Evolutionary conservation across 176 grass and related monocot species (phyloP), one percentile per base, ranked within the genome.

Genomic region (Oryza rufipogon): DNA sequence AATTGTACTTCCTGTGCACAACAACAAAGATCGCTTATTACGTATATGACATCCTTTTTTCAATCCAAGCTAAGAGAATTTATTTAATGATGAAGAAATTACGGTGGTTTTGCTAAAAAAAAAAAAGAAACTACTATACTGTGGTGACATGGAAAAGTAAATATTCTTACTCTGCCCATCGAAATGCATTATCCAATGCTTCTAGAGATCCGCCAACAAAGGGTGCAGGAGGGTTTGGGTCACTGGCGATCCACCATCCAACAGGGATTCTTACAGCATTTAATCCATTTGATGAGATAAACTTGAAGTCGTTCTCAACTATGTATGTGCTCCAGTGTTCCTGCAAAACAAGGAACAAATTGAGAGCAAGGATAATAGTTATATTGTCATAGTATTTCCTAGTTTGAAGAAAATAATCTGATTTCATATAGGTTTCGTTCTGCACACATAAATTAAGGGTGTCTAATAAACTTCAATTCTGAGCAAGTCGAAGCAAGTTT

Each of bases 241-340:
- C 90, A 30, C 90, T 89, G 9, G 87, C 87, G 14, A 92, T 92
- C 87, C 90, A 92, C 90, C 83, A 92, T 22, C 90, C 87, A 8
- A 89, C 90, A 12, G 90, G 90, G 25, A 92, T 89, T 44, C 90
- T 87, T 30, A 89, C 87, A 3, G 87, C 87, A 15, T 75, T 79
- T 23, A 92, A 26, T 20, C 77, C 58, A 3, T 38, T 76, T 7
- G 71, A 54, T 10, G 87, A 82, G 6, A 92, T 89, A 71, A 81
- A 89, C 8, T 8, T 80, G 48, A 89, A 92, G 73, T 92, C 90
- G 17, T 70, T 70, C 66, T 92, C 83, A n/a, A 71, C 52, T 84
- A 92, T 89, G n/a, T 85, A 92, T 26, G 74, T 86, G 64, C 7
- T 80, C 87, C 90, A 92, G 45, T 92, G 90, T 7, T 86, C 23